Percentiles rank a stretch among this genome's conserved stretches.
Evolutionary conservation across 2,329 filamentous ascomycete species (phyloP).

Genomic region (Gaeumannomyces sp.): DNA sequence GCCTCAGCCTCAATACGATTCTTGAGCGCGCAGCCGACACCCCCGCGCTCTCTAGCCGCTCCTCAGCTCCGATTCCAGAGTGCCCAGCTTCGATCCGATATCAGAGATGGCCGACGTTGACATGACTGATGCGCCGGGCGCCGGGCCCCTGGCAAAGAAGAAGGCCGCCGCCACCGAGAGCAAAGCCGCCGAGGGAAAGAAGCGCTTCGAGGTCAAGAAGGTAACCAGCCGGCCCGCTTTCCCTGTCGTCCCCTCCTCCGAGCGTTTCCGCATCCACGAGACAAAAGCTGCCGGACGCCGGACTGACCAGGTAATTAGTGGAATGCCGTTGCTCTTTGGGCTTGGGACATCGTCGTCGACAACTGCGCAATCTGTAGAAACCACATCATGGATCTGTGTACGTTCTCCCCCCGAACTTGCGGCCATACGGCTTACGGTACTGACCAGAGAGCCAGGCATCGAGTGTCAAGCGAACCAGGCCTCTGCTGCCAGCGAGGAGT

Average conservation of each 20-base stretch:
- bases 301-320: slow-evolving; percentile 53
- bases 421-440: background rate
- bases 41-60: background rate
- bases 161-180: slow-evolving; percentile 31
- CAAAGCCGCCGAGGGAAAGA: slow-evolving; percentile 64
- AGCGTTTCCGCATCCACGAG: slow-evolving; percentile 9
- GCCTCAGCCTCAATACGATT: background rate
- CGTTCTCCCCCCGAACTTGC: background rate
- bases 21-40: background rate
- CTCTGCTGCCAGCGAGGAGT: slow-evolving; percentile 94
- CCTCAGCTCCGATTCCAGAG: background rate
- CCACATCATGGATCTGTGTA: slow-evolving; percentile 98
- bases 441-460: slow-evolving; percentile 58
- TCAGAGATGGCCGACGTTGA: slow-evolving; percentile 83
- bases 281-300: background rate
- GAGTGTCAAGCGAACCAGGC: slow-evolving; percentile 99
- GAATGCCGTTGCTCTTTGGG: slow-evolving; percentile 98
- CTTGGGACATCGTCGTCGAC: slow-evolving; percentile 98
- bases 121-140: slow-evolving; percentile 77
- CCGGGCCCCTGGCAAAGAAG: slow-evolving; percentile 49
- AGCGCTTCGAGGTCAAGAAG: slow-evolving; percentile 99
- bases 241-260: background rate
- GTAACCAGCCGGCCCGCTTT: slow-evolving; percentile 38
- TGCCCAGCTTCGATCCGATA: slow-evolving; percentile 4
- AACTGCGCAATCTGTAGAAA: slow-evolving; percentile 99